A percentile compares a stretch with the other conserved stretches of the same genome.
Evolutionary conservation across 73 alveolate species (phyloP).

Genomic region (Uronychia setigera): DNA sequence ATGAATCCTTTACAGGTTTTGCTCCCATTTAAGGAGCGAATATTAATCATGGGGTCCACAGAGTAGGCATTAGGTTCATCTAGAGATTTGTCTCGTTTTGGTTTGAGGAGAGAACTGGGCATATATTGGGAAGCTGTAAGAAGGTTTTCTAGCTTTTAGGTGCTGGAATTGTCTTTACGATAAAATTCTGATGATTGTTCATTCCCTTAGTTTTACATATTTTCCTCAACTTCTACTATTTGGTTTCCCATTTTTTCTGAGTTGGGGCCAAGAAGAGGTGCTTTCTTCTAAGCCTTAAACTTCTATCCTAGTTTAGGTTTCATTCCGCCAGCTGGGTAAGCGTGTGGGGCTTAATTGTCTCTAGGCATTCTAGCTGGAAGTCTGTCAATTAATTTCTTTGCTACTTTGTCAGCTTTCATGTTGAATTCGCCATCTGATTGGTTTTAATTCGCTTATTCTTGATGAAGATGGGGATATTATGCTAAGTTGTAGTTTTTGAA

Average conservation of each 20-base stretch:
- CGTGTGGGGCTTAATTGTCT: too few relatives aligned
- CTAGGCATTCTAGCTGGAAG: neutral
- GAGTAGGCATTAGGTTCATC: neutral
- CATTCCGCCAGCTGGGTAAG: neutral
- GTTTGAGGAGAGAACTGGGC: neutral
- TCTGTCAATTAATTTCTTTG: neutral
- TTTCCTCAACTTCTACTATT: neutral
- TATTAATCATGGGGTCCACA: neutral
- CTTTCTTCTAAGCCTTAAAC: neutral
- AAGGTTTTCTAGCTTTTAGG: neutral
- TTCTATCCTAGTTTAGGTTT: neutral
- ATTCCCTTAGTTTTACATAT: neutral
- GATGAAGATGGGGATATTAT: too few relatives aligned
- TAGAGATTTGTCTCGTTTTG: neutral
- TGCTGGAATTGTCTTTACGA: neutral
- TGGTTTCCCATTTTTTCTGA: neutral
- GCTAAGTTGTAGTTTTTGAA: neutral
- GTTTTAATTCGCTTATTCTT: too few relatives aligned
- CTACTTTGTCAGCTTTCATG: neutral
- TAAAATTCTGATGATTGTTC: neutral
- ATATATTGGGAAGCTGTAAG: neutral
- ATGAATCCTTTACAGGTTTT: neutral
- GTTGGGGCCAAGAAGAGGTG: neutral
- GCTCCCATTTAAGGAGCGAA: neutral
- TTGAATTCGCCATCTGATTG: neutral